A percentile compares a stretch with the other conserved stretches of the same genome.
Conservation (phyloP, 352 stramenopile genomes). For the Phytophthora macrochlamydospora region DNA sequence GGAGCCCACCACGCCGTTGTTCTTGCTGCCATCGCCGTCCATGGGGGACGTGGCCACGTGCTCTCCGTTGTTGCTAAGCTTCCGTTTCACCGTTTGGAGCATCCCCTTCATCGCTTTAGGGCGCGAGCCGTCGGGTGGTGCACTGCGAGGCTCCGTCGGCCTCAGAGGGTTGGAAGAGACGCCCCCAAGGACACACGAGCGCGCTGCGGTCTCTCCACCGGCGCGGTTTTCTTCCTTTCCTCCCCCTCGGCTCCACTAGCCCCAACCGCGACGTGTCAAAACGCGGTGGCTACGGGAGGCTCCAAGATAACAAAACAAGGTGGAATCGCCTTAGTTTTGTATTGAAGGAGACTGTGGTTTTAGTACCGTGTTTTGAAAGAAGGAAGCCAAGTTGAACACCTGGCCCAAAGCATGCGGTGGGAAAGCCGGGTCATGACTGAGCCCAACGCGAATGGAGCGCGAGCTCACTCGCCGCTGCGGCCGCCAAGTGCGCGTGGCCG, state of each 20-base stretch:
- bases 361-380: neutral
- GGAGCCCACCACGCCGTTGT: slow-evolving; percentile 36
- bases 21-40: slow-evolving; percentile 55
- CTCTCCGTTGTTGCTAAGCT: slow-evolving; percentile 87
- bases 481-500: slow-evolving; percentile 26
- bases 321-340: neutral
- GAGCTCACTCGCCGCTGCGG: slow-evolving; percentile 22
- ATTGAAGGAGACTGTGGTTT: neutral
- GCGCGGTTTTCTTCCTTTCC: slow-evolving; percentile 39
- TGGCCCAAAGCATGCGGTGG: slow-evolving; percentile 4
- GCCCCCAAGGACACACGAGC: neutral
- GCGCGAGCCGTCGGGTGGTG: neutral
- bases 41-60: slow-evolving; percentile 60
- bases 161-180: too few species aligned
- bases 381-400: neutral
- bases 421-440: neutral
- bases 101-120: slow-evolving; percentile 86
- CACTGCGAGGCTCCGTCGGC: too few species aligned
- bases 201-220: slow-evolving; percentile 27
- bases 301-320: neutral
- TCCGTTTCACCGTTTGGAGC: slow-evolving; percentile 90
- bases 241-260: slow-evolving; percentile 19
- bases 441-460: slow-evolving; percentile 10
- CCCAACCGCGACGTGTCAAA: neutral
- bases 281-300: neutral